phyloP scores from a whole-genome alignment of 345 rosid genomes.

The Syzygium jambos region DNA sequence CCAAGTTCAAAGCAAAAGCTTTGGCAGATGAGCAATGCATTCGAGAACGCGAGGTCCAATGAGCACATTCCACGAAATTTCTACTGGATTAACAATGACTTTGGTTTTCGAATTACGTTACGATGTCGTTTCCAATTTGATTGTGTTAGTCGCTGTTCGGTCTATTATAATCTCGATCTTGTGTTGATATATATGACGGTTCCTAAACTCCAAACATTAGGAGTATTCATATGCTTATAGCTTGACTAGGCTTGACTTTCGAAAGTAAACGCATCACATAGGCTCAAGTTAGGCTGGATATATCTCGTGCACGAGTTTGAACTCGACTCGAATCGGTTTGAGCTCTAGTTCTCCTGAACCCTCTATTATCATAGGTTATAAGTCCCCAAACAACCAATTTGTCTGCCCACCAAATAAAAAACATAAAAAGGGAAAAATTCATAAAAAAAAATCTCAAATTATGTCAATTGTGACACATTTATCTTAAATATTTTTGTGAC shows the following conservation, averaged over 20 bases:
- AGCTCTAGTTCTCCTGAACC: background rate
- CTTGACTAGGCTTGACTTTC: background rate
- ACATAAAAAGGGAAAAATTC: background rate
- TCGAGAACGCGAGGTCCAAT: background rate
- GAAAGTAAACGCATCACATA: background rate
- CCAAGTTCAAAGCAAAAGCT: background rate
- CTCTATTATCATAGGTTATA: background rate
- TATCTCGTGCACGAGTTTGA: background rate
- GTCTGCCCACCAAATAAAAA: background rate
- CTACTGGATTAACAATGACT: background rate
- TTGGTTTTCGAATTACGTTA: background rate
- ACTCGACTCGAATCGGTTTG: background rate
- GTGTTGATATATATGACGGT: background rate
- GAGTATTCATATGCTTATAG: background rate
- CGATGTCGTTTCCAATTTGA: background rate
- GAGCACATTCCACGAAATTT: background rate
- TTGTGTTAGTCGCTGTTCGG: background rate
- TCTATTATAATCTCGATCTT: background rate
- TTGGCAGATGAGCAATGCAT: background rate
- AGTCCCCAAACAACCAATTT: background rate
- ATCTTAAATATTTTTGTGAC: too few species aligned
- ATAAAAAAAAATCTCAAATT: too few species aligned
- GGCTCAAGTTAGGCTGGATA: background rate
- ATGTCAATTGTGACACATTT: too few species aligned
- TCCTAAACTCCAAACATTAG: background rate